Percentiles rank a stretch among this genome's conserved stretches.
Conservation (phyloP, 2,329 filamentous ascomycete genomes). For the Arthrobotrys megalospora region DNA sequence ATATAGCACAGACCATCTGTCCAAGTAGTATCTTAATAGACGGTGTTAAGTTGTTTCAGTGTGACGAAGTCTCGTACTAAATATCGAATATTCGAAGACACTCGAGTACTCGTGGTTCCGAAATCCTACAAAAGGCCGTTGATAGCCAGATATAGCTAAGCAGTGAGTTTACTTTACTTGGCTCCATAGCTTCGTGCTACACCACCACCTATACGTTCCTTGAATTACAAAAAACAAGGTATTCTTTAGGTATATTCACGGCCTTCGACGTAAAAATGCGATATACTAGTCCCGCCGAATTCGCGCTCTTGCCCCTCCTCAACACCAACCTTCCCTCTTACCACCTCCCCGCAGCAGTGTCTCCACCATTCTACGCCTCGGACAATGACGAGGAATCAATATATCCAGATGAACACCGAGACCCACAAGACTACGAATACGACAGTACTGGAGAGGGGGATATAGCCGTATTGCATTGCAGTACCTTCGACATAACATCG, state of each 20-base stretch:
- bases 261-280: neutral
- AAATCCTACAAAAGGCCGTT: neutral
- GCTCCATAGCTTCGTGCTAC: neutral
- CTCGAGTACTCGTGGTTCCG: too few relatives aligned
- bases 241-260: too few relatives aligned
- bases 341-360: neutral
- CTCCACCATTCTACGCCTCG: conserved; percentile 22
- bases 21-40: neutral
- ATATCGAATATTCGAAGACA: neutral
- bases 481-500: neutral
- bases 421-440: neutral
- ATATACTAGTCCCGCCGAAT: neutral
- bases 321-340: neutral
- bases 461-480: neutral
- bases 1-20: neutral
- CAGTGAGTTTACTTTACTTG: neutral
- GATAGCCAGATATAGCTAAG: neutral
- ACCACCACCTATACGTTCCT: neutral
- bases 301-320: neutral
- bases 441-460: neutral
- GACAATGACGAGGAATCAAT: conserved; percentile 10
- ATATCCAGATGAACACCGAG: neutral
- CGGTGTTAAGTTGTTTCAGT: neutral
- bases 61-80: neutral
- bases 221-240: neutral